phyloP scores from a whole-genome alignment of 371 early-diverging fungal genomes.

The Basidiobolus heterosporus region DNA sequence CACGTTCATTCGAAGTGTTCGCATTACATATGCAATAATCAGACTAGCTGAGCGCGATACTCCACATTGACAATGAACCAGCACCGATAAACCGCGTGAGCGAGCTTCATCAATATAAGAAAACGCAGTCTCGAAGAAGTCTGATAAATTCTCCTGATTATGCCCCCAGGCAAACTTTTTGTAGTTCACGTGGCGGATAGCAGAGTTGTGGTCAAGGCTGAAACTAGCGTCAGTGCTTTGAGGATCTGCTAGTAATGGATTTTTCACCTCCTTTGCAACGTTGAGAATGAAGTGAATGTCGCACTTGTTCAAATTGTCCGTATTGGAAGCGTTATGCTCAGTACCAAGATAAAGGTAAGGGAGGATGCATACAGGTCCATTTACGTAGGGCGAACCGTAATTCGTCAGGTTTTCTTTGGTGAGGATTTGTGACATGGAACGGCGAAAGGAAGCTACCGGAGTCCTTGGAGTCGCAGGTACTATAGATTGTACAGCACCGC shows the following conservation, averaged over 20 bases:
- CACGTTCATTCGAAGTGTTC: constrained; percentile 29
- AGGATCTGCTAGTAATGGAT: constrained; percentile 13
- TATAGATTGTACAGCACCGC: too few relatives aligned
- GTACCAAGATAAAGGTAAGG: constrained; percentile 54
- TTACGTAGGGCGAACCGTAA: constrained; percentile 13
- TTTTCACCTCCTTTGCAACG: constrained; percentile 56
- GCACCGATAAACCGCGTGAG: constrained; percentile 29
- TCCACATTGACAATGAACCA: constrained; percentile 82
- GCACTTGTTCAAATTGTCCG: constrained; percentile 17
- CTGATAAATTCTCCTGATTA: constrained; percentile 41
- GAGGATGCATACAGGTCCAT: constrained; percentile 38
- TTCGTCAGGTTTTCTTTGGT: too few relatives aligned
- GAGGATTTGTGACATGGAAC: too few relatives aligned
- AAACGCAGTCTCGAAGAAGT: constrained; percentile 48
- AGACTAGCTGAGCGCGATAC: constrained; percentile 76
- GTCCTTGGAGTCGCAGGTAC: too few relatives aligned
- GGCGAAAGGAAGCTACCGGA: too few relatives aligned
- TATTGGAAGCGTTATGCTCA: constrained; percentile 32
- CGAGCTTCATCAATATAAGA: constrained; percentile 50
- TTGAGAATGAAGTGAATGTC: constrained; percentile 47
- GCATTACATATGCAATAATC: constrained; percentile 79
- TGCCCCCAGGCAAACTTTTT: constrained; percentile 65
- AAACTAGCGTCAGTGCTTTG: constrained; percentile 13
- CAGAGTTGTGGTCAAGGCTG: constrained; percentile 6
- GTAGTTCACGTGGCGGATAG: constrained; percentile 18